Base-by-base conservation (phyloP, 2,329 filamentous ascomycete species). In the Geosmithia putterillii region DNA sequence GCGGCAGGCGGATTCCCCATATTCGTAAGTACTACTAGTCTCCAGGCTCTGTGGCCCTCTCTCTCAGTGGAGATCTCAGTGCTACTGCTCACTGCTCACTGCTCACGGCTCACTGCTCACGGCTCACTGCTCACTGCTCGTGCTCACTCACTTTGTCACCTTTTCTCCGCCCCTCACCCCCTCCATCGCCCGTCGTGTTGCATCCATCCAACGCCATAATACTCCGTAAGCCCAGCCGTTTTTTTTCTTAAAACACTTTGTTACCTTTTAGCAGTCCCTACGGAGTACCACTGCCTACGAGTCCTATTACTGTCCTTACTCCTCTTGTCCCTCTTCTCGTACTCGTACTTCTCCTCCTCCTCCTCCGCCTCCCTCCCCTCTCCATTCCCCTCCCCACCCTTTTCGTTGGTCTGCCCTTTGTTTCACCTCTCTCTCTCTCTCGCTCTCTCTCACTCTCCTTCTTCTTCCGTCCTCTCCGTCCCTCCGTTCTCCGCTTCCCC, bases 371-470 rank as follows among this genome's bases (percentile, higher is more conserved):
- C 43, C 45, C 42, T 46, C 42, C 42, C 42, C 44, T 46, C 48
- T 45, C 41, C 40, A 44, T 36, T 32, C 43, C 42, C 41, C 42
- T 43, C 43, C 47, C 41, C 42, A 45, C 41, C 37, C 45, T 32
- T 9, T 32, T 14, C 28, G 28, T n/a, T n/a, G n/a, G n/a, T n/a
- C n/a, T 32, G 28, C 28, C 28, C 28, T 32, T 32, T 12, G 15
- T 14, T 14, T 14, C 10, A 4, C 10, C 10, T 12, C 37, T 37
- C 42, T 21, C 34, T 32, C 41, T 32, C 44, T 41, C 45, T 41
- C 44, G 41, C 42, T 42, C 38, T 22, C 43, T 45, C 41, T 39
- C 42, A 38, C 41, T 41, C 43, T 42, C 38, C 51, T 51, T 48
- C 51, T 48, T 51, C 48, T 25, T 25, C 23, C n/a, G n/a, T n/a